phyloP scores from a whole-genome alignment of 2,329 filamentous ascomycete genomes.

The Escovopsis sp. region DNA sequence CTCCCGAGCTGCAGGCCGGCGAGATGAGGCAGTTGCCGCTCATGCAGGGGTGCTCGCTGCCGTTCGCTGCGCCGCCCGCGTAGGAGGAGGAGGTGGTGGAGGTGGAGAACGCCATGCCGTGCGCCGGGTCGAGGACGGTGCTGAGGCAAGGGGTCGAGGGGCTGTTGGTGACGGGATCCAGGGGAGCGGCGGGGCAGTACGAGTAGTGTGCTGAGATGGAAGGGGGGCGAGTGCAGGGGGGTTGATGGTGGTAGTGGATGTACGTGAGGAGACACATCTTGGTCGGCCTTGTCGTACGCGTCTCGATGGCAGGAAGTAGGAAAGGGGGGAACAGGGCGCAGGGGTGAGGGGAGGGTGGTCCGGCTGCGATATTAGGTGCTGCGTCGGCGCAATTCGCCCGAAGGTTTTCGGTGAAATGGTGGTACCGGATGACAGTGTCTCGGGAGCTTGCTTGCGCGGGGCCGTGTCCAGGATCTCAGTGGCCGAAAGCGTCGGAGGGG shows the following conservation, averaged over 20 bases:
- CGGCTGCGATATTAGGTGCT: background rate
- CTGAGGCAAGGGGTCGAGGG: slow-evolving; percentile 10
- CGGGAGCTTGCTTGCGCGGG: slow-evolving; percentile 8
- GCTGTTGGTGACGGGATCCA: slow-evolving; percentile 15
- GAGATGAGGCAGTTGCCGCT: slow-evolving; percentile 30
- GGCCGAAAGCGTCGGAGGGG: background rate
- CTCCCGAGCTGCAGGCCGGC: slow-evolving; percentile 31
- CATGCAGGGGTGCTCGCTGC: slow-evolving; percentile 29
- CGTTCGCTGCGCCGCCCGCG: slow-evolving; percentile 7
- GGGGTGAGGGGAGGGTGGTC: slow-evolving; percentile 1
- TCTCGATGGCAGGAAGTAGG: background rate
- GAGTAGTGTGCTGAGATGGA: slow-evolving; percentile 28
- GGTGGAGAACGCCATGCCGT: slow-evolving; percentile 6
- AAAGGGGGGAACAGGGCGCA: background rate
- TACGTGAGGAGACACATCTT: slow-evolving; percentile 37
- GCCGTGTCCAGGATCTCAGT: no score
- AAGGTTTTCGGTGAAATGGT: slow-evolving; percentile 4
- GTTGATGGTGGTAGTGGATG: slow-evolving; percentile 35
- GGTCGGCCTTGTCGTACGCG: background rate
- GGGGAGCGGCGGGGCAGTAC: slow-evolving; percentile 24
- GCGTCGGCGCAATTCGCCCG: background rate
- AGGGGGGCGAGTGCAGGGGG: slow-evolving; percentile 26
- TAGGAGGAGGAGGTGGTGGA: no score
- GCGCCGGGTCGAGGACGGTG: slow-evolving; percentile 16
- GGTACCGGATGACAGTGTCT: slow-evolving; percentile 9